Evolutionary conservation across 2,329 filamentous ascomycete species (phyloP).

Genomic region (Ophiostoma tasmaniense): DNA sequence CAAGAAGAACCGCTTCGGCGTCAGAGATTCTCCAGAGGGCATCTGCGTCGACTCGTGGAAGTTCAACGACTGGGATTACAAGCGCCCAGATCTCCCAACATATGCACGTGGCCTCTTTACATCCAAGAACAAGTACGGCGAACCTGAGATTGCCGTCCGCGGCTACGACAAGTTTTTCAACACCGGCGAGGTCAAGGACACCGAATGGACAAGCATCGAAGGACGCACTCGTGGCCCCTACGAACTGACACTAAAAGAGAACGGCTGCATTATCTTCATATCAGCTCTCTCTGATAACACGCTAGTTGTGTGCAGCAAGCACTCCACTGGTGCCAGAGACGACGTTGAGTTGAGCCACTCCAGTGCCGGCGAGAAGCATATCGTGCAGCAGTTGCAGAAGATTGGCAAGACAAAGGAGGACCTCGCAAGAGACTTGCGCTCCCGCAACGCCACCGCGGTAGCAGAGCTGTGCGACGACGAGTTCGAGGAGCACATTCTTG

Average conservation of each 20-base stretch:
- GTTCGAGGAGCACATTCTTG: constrained; percentile 94
- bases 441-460: constrained; percentile 85
- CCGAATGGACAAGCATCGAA: constrained; percentile 73
- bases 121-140: constrained; percentile 51
- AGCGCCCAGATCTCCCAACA: constrained; percentile 73
- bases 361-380: constrained; percentile 68
- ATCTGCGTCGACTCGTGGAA: constrained; percentile 83
- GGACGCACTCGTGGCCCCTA: constrained; percentile 75
- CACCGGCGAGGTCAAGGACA: constrained; percentile 69
- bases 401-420: constrained; percentile 73
- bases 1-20: constrained; percentile 70
- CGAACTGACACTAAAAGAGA: constrained; percentile 94
- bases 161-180: constrained; percentile 99
- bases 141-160: constrained; percentile 70
- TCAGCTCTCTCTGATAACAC: constrained; percentile 83
- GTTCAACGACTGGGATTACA: constrained; percentile 94
- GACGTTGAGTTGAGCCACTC: constrained; percentile 74
- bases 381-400: constrained; percentile 67
- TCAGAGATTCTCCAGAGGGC: constrained; percentile 53
- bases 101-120: constrained; percentile 94
- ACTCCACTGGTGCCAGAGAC: constrained; percentile 76
- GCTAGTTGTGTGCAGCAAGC: constrained; percentile 95
- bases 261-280: constrained; percentile 99
- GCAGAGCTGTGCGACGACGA: constrained; percentile 92
- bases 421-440: constrained; percentile 64